Base-by-base conservation (phyloP, 2,329 filamentous ascomycete genomes). In the Scytalidium sp. region DNA sequence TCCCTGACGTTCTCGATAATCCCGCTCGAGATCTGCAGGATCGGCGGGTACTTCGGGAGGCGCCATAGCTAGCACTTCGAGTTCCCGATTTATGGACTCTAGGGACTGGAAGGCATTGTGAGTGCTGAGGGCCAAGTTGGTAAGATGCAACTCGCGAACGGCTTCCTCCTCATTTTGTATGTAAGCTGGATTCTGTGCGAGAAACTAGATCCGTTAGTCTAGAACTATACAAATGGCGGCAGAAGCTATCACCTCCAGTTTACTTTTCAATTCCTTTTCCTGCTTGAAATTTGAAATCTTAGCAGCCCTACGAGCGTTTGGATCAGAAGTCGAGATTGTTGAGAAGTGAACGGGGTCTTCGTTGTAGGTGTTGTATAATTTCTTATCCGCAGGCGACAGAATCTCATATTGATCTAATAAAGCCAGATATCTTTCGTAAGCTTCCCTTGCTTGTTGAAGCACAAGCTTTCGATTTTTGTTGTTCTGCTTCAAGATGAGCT, bases 221-320 rank as follows among this genome's bases (percentile, higher is more conserved):
- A n/a, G 32, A 52, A 64, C 40, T 62, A 56, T 70, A 60, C 40
- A 73, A 72, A 40, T 76, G n/a, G n/a, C n/a, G 71, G 29, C 63
- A 64, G 47, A 70, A 78, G 68, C 32, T 64, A 66, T 21, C 59
- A 84, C 82, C 68, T 90, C 88, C n/a, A 97, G 75, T 67, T 87
- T 92, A 57, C 84, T 78, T 69, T 90, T 91, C 52, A 99, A 70
- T 54, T 87, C 84, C 67, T 94, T 96, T 68, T 97, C 94, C 46
- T 88, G 81, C 60, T 83, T 85, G 70, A 91, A 97, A 53, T 88
- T 84, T 41, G 83, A 80, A 58, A 99, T 96, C 71, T 97, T 99
- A 43, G 84, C 83, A 50, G 92, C 85, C 58, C 94, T 80, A 54
- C 87, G 80, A 23, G 83, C 80, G 19, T 85, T 80, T 3, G 89